Base-by-base conservation (phyloP, 805 yeast genomes). In the Cyberlindnera lachancei region DNA sequence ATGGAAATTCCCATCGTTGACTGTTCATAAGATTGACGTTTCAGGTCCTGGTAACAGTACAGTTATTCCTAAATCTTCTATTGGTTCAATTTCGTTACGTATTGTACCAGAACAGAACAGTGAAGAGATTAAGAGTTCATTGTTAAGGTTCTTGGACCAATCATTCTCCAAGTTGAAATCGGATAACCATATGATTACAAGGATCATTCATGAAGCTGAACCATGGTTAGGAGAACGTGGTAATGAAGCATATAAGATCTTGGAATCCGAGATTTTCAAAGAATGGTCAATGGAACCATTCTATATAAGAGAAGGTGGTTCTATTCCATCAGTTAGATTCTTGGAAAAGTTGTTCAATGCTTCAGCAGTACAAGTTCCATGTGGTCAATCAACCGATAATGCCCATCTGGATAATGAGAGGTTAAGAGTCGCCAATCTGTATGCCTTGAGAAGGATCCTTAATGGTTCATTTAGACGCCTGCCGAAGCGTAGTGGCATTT, bases 221-320 rank as follows among this genome's bases (percentile, higher is more conserved):
- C 94, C 96, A 3, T 90, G 98, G 98, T 61, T 90, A 8, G 97
- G 96, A 5, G 87, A 92, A 45, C 81, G 88, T 11, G 58, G 65
- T 11, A 87, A 84, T 49, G 67, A 66, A 26, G 85, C 88, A 2
- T 92, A 83, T 54, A 67, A 73, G 45, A 66, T 81, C 7, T 61
- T 92, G 22, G 65, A 68, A 34, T 61, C 72, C 16, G 85, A 82
- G 31, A 63, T 90, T 20, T 58, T 63, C 25, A 55, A 62, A 4
- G 83, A 77, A 34, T 90, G 98, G 98, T 75, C 72, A 0, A 59
- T 65, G 10, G 84, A 82, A 34, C 96, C 97, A 3, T 60, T 90
- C 25, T 79, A 77, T 38, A 84, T 92, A 20, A 73, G 97, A 43
- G 98, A 92, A 61, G 98, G 98, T 39, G 98, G 98, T 0, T 85